phyloP scores from a whole-genome alignment of 2,329 filamentous ascomycete genomes.

The Cadophora luteo-olivacea region DNA sequence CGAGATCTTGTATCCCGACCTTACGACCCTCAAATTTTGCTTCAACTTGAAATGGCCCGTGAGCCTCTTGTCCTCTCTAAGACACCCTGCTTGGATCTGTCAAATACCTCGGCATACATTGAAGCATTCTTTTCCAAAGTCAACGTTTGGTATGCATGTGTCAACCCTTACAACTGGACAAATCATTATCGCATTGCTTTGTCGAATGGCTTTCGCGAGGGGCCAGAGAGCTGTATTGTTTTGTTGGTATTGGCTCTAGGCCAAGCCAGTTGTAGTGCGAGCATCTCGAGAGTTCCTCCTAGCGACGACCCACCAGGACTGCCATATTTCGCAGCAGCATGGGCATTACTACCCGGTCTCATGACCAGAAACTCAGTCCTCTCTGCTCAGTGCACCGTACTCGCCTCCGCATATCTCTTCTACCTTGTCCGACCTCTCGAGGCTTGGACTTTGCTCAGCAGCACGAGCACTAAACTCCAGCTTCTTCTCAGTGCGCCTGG shows the following conservation, averaged over 20 bases:
- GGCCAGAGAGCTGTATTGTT: conserved; percentile 83
- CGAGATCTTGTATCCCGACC: conserved; percentile 77
- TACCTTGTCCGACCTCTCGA: conserved; percentile 83
- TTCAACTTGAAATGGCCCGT: conserved; percentile 81
- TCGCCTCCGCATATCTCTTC: conserved; percentile 82
- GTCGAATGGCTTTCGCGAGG: conserved; percentile 77
- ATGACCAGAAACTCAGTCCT: conserved; percentile 82
- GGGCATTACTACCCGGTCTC: conserved; percentile 76
- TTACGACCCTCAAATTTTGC: conserved; percentile 81
- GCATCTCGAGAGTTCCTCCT: conserved; percentile 74
- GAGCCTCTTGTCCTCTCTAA: conserved; percentile 75
- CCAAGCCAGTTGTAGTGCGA: conserved; percentile 76
- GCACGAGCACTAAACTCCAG: conserved; percentile 82
- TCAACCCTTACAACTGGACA: conserved; percentile 82
- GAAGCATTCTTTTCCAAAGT: conserved; percentile 82
- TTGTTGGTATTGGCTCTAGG: conserved; percentile 79
- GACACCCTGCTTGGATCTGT: conserved; percentile 71
- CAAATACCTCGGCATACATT: conserved; percentile 76
- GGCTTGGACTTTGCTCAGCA: conserved; percentile 82
- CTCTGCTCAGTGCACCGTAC: conserved; percentile 79
- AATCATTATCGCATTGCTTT: conserved; percentile 77
- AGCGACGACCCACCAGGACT: conserved; percentile 77
- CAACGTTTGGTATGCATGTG: conserved; percentile 85
- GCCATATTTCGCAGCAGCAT: conserved; percentile 81
- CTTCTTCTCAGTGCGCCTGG: conserved; percentile 77